Conservation (phyloP, 164 flowering plant genomes). For the Euptelea pleiosperma region DNA sequence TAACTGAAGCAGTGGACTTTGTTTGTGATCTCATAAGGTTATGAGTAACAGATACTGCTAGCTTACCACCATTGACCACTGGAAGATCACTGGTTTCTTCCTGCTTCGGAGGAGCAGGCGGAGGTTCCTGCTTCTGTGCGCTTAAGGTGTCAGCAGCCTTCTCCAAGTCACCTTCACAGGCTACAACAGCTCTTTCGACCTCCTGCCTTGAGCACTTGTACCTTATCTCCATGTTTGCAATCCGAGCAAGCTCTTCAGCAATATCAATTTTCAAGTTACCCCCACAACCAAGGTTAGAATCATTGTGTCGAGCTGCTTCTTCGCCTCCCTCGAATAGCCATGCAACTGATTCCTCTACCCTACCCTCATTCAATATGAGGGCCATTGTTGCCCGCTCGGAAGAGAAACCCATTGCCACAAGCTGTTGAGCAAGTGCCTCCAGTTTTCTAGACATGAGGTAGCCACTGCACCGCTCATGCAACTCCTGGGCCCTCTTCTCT, state of each 20-base stretch:
- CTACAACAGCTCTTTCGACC: slow-evolving; percentile 79
- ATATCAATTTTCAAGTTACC: slow-evolving; percentile 80
- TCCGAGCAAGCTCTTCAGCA: slow-evolving; percentile 74
- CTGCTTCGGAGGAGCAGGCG: slow-evolving; percentile 39
- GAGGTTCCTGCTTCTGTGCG: slow-evolving; percentile 50
- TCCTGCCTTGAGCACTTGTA: slow-evolving; percentile 74
- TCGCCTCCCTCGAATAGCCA: slow-evolving; percentile 87
- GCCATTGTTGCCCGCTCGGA: slow-evolving; percentile 88
- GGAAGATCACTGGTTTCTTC: slow-evolving; percentile 57
- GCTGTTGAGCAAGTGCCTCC: slow-evolving; percentile 78
- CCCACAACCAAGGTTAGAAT: slow-evolving; percentile 33
- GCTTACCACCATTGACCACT: slow-evolving; percentile 23
- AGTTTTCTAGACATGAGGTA: slow-evolving; percentile 93
- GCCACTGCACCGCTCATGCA: slow-evolving; percentile 78
- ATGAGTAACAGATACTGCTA: slow-evolving; percentile 18
- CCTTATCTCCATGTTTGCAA: slow-evolving; percentile 64
- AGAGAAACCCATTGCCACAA: slow-evolving; percentile 89
- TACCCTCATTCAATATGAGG: slow-evolving; percentile 82
- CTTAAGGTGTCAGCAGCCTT: slow-evolving; percentile 65
- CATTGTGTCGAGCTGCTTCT: slow-evolving; percentile 38
- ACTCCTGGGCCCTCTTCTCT: slow-evolving; percentile 87
- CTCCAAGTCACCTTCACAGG: slow-evolving; percentile 83
- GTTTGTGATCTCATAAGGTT: slow-evolving; percentile 31
- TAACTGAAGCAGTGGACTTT: slow-evolving; percentile 26
- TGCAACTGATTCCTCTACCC: slow-evolving; percentile 74